A percentile compares a stretch with the other conserved stretches of the same genome.
Conservation (phyloP, 2,329 filamentous ascomycete species). For the Penicillium italicum region DNA sequence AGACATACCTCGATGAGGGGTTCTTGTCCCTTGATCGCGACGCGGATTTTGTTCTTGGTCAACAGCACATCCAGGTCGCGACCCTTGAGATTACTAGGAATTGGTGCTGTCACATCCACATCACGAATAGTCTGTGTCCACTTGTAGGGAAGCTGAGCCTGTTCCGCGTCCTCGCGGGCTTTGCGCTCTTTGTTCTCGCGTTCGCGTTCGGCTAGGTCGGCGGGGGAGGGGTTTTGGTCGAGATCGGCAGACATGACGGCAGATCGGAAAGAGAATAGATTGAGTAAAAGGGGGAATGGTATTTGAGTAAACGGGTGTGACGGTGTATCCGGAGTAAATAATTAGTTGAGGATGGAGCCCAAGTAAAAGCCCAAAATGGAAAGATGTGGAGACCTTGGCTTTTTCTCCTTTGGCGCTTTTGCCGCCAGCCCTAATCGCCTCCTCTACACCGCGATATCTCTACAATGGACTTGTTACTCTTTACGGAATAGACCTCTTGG, state of each 20-base stretch:
- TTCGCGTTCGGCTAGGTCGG: slow-evolving; percentile 48
- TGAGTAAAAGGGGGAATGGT: background rate
- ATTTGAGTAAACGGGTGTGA: background rate
- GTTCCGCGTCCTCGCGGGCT: slow-evolving; percentile 78
- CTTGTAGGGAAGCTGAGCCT: slow-evolving; percentile 89
- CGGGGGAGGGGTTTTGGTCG: slow-evolving; percentile 30
- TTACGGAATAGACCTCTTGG: background rate
- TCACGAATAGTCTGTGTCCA: slow-evolving; percentile 93
- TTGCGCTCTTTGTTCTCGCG: slow-evolving; percentile 56
- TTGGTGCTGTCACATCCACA: slow-evolving; percentile 71
- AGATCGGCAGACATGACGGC: slow-evolving; percentile 31
- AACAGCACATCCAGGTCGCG: slow-evolving; percentile 79
- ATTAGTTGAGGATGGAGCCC: background rate
- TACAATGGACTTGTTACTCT: background rate
- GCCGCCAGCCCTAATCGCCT: slow-evolving; percentile 7
- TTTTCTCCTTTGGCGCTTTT: slow-evolving; percentile 7
- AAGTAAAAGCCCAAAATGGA: background rate
- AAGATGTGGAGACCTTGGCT: slow-evolving; percentile 4
- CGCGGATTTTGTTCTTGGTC: slow-evolving; percentile 71
- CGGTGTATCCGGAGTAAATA: background rate
- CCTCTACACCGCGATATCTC: background rate
- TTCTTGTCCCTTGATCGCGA: slow-evolving; percentile 82
- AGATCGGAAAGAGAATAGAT: background rate
- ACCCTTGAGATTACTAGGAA: slow-evolving; percentile 80
- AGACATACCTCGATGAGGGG: slow-evolving; percentile 70